phyloP scores from a whole-genome alignment of 441 rosid genomes.

The Codiaeum variegatum region DNA sequence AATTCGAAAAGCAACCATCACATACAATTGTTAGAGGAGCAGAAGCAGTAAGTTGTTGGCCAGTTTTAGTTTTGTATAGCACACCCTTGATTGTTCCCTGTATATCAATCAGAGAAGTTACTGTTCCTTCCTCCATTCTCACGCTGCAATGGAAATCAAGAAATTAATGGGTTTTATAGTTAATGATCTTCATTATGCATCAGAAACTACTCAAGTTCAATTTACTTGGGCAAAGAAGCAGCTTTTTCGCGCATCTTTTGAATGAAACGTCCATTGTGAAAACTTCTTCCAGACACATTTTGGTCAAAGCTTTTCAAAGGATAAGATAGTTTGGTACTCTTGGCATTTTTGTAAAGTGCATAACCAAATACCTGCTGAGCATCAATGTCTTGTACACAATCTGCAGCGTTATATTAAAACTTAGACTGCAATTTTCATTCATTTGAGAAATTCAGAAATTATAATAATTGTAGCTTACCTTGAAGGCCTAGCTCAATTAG shows the following conservation, averaged over 20 bases:
- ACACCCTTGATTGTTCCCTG: background rate
- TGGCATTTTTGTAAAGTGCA: background rate
- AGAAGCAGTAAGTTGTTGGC: background rate
- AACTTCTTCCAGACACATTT: background rate
- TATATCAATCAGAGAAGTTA: background rate
- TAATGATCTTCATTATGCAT: too few relatives aligned
- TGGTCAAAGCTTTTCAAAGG: background rate
- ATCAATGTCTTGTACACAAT: too few relatives aligned
- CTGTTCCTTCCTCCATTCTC: background rate
- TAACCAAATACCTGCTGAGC: too few relatives aligned
- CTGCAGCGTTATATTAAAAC: too few relatives aligned
- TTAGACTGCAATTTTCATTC: too few relatives aligned
- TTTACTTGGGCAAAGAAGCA: background rate
- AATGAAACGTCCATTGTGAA: background rate
- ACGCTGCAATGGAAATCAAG: background rate
- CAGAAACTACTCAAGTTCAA: too few relatives aligned
- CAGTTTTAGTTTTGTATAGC: background rate
- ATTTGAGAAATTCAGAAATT: too few relatives aligned
- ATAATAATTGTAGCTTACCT: too few relatives aligned
- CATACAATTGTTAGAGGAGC: background rate
- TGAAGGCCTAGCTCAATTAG: too few relatives aligned
- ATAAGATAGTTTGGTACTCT: background rate
- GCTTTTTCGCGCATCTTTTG: background rate
- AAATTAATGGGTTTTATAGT: too few relatives aligned
- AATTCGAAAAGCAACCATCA: too few relatives aligned